Percentiles rank a stretch among this genome's conserved stretches.
phyloP scores from a whole-genome alignment of 2,329 filamentous ascomycete species.

The Falciphora oryzae region DNA sequence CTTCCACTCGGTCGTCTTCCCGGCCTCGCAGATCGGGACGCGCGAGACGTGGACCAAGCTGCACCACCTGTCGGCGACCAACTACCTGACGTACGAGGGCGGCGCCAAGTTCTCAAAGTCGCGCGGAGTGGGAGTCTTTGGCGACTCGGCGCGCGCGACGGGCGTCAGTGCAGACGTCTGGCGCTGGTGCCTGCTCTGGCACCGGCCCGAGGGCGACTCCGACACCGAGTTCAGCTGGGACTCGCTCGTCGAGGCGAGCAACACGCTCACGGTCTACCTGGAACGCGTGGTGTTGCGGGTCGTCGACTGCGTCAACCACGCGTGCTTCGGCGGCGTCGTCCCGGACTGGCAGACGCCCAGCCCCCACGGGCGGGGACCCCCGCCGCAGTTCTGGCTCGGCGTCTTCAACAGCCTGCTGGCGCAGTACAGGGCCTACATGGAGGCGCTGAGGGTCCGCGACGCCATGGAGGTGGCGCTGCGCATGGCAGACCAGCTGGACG shows the following conservation, averaged over 20 bases:
- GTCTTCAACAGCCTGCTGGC: constrained; percentile 61
- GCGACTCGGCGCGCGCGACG: constrained; percentile 64
- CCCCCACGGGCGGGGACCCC: background rate
- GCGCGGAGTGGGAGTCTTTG: constrained; percentile 67
- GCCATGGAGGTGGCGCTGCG: constrained; percentile 57
- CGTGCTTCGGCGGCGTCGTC: constrained; percentile 65
- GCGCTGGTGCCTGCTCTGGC: constrained; percentile 70
- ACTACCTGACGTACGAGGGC: constrained; percentile 59
- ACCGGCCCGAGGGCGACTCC: constrained; percentile 60
- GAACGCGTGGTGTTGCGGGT: constrained; percentile 58
- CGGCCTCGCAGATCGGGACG: constrained; percentile 64
- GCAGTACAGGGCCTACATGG: constrained; percentile 62
- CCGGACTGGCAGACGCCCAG: constrained; percentile 24
- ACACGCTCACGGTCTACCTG: constrained; percentile 66
- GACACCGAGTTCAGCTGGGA: constrained; percentile 72
- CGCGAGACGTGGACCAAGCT: constrained; percentile 69
- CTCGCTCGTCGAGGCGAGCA: constrained; percentile 64
- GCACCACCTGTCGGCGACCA: constrained; percentile 63
- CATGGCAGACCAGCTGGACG: constrained; percentile 53
- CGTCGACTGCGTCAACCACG: constrained; percentile 56
- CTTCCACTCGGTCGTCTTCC: constrained; percentile 74
- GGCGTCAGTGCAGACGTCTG: constrained; percentile 66
- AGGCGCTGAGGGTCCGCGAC: constrained; percentile 64
- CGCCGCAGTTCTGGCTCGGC: too few relatives aligned
- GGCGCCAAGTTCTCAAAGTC: constrained; percentile 71